phyloP scores from a whole-genome alignment of 306 rosid genomes.

The Hippophae rhamnoides region DNA sequence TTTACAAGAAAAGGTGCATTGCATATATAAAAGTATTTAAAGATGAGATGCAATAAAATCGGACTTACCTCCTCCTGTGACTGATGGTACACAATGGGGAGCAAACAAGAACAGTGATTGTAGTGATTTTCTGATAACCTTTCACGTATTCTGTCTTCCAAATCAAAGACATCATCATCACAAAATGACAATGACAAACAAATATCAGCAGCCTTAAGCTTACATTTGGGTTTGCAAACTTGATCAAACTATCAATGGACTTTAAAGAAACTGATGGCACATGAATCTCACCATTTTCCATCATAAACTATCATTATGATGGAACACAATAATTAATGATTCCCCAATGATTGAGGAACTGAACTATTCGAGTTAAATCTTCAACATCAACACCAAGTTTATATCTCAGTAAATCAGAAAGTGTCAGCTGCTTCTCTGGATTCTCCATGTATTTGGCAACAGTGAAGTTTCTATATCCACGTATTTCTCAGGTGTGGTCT shows the following conservation, averaged over 20 bases:
- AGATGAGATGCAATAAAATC: no score
- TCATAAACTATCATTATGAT: slow-evolving; percentile 50
- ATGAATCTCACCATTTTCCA: slow-evolving; percentile 76
- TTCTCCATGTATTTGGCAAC: slow-evolving; percentile 84
- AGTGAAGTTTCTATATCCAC: slow-evolving; percentile 81
- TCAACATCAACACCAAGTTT: slow-evolving; percentile 47
- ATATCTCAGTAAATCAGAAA: slow-evolving; percentile 57
- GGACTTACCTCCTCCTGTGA: not conserved
- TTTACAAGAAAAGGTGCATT: no score
- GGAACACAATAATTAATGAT: slow-evolving; percentile 78
- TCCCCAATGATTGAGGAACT: slow-evolving; percentile 99
- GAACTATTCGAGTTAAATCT: slow-evolving; percentile 62
- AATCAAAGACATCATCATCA: slow-evolving; percentile 40
- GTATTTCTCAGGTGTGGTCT: slow-evolving; percentile 71
- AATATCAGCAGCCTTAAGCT: slow-evolving; percentile 64
- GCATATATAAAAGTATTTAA: no score
- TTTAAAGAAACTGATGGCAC: slow-evolving; percentile 77
- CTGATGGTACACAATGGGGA: no score
- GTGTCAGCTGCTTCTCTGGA: slow-evolving; percentile 49
- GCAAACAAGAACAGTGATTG: no score
- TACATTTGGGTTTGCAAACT: slow-evolving; percentile 83
- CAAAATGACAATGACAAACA: slow-evolving; percentile 37
- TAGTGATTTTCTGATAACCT: no score
- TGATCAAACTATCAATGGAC: slow-evolving; percentile 84
- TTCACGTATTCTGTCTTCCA: slow-evolving; percentile 1